Conservation (phyloP, 2,329 filamentous ascomycete species). For the Botryosphaeria dothidea region DNA sequence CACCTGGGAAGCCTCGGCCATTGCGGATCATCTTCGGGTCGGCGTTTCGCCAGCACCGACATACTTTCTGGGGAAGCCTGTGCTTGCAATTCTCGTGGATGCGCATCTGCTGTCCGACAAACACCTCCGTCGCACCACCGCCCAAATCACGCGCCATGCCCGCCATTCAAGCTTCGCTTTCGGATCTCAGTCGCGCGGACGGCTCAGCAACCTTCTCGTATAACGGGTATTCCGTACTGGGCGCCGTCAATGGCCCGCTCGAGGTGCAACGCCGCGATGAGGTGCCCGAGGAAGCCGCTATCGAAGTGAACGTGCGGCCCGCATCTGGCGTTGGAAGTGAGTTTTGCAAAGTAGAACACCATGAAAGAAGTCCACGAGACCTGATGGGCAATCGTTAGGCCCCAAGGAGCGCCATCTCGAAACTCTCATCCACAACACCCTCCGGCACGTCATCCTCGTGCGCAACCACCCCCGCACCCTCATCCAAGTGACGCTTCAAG, state of each 20-base stretch:
- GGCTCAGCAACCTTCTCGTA: conserved; percentile 78
- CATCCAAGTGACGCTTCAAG: conserved; percentile 80
- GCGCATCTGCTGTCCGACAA: neutral
- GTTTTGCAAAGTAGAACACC: conserved; percentile 26
- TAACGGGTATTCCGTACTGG: conserved; percentile 77
- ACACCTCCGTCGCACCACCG: neutral
- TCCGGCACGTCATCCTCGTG: conserved; percentile 73
- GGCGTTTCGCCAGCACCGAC: conserved; percentile 12
- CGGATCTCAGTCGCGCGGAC: conserved; percentile 67
- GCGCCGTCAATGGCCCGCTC: conserved; percentile 87
- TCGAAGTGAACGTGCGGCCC: conserved; percentile 89
- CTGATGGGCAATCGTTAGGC: conserved; percentile 29
- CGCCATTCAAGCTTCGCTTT: conserved; percentile 33
- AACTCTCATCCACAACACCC: conserved; percentile 68
- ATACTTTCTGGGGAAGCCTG: conserved; percentile 15
- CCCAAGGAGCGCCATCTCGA: conserved; percentile 72
- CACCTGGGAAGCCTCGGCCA: conserved; percentile 2
- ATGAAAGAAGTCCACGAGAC: neutral
- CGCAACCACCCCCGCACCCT: conserved; percentile 74
- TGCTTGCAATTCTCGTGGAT: neutral
- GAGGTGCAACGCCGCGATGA: conserved; percentile 89
- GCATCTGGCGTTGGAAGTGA: conserved; percentile 79
- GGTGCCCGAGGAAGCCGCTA: conserved; percentile 82
- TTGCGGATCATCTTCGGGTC: conserved; percentile 10
- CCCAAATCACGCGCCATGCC: neutral